Evolutionary conservation across 2,329 filamentous ascomycete species (phyloP), one percentile per base, ranked within the genome.

Genomic region (Trichoderma guizhouense): DNA sequence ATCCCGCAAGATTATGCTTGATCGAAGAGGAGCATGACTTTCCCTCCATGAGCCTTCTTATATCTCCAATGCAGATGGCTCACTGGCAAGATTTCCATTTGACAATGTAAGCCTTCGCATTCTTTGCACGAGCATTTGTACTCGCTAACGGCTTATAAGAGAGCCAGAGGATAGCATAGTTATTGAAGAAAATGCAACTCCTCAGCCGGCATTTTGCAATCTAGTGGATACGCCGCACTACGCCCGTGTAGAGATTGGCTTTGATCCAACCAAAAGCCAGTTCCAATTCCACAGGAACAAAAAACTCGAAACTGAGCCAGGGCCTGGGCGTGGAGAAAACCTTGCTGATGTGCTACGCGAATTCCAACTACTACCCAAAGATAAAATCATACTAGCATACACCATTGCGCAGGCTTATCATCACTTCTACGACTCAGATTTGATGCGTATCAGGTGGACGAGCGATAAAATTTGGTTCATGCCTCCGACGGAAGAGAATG

Each of bases 401-500:
- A 43, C 18, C 7, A n/a, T 43, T n/a, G 39, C 39, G 18, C 39
- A 43, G 39, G 39, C 39, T 9, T 43, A 18, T 9, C 8, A 43
- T 43, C 39, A 43, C 8, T 43, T 43, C 28, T 75, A 75, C 15
- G 66, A 74, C 36, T 74, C 74, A n/a, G 67, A 74, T 1, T 55
- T 71, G 24, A 74, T 74, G 73, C 34, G 67, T 2, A 53, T 55
- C 9, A 61, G 51, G 14, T 75, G 74, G 74, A 75, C 36, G 9
- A 75, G 72, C 57, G 51, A 61, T 1, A 53, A 32, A 1, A 74
- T 75, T 12, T 71, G 66, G 72, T 74, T 75, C 32, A 24, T 26
- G 39, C 39, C 18, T 43, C 39, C 39, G 9, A n/a, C 36, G 4
- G 8, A 7, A 8, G 26, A 18, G 14, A 51, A 30, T 6, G 39